A percentile compares a stretch with the other conserved stretches of the same genome.
Evolutionary conservation across 2,329 filamentous ascomycete species (phyloP).

Genomic region (Colletotrichum trifolii): DNA sequence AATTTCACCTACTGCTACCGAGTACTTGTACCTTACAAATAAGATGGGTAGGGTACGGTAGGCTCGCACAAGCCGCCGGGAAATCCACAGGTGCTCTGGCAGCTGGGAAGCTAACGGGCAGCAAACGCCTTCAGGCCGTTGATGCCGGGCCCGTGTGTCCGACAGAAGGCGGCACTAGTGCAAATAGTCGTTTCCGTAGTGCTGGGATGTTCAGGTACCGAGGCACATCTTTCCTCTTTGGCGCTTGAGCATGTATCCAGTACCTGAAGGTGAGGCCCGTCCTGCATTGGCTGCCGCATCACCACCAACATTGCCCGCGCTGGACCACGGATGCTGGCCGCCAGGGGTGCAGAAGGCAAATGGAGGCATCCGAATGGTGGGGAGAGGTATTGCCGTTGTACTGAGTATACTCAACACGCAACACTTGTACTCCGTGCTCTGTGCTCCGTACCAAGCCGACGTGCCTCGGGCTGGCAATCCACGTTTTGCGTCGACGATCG

Average conservation of each 20-base stretch:
- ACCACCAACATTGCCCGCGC: constrained; percentile 13
- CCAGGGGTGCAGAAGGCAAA: constrained; percentile 25
- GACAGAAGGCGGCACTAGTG: neutral
- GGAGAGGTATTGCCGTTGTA: neutral
- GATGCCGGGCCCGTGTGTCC: constrained; percentile 30
- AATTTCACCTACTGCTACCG: too few relatives aligned
- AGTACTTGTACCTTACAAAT: too few relatives aligned
- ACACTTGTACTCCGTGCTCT: too few relatives aligned
- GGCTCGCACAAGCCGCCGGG: constrained; percentile 24
- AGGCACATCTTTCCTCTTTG: constrained; percentile 20
- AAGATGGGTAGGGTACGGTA: too few relatives aligned
- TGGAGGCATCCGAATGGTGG: constrained; percentile 35
- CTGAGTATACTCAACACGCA: too few relatives aligned
- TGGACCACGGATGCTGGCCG: constrained; percentile 12
- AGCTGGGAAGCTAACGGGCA: neutral
- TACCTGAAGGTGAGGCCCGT: constrained; percentile 18
- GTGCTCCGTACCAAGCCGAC: too few relatives aligned
- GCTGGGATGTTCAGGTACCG: constrained; percentile 34
- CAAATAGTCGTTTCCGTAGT: neutral
- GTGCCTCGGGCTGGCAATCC: too few relatives aligned
- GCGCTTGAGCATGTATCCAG: constrained; percentile 20
- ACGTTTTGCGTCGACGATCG: too few relatives aligned
- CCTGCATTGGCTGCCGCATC: constrained; percentile 30
- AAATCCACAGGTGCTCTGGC: neutral
- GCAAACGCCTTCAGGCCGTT: constrained; percentile 23